Evolutionary conservation across 2,329 filamentous ascomycete genomes (phyloP).

Genomic region (Diaporthe citri): DNA sequence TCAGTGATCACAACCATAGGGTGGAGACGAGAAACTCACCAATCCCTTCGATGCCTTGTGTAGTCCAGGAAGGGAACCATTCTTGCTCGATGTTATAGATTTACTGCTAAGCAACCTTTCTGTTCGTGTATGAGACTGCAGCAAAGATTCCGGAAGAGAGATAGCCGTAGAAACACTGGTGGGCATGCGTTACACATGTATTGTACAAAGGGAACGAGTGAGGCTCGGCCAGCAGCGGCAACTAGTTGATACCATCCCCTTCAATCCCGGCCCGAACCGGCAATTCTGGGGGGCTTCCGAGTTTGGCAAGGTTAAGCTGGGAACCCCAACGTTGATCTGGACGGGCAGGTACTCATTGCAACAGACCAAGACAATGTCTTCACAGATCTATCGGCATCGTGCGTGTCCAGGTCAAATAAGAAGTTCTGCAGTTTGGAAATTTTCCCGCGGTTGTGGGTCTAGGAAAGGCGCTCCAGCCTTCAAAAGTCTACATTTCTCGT

Average conservation of each 20-base stretch:
- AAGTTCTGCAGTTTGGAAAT: too few species aligned
- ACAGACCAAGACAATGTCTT: neutral
- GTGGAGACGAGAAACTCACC: slow-evolving; percentile 63
- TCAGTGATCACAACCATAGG: slow-evolving; percentile 47
- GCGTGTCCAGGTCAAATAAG: neutral
- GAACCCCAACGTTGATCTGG: neutral
- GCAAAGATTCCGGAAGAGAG: neutral
- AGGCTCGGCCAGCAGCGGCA: slow-evolving; percentile 19
- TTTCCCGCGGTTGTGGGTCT: neutral
- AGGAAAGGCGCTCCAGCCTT: neutral
- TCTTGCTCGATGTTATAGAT: neutral
- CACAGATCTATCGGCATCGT: neutral
- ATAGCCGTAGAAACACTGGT: neutral
- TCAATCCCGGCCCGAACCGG: slow-evolving; percentile 18
- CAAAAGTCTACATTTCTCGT: neutral
- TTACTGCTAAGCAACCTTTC: neutral
- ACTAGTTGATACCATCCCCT: neutral
- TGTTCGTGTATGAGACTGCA: neutral
- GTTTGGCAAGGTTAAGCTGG: neutral
- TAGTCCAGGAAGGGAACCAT: slow-evolving; percentile 67
- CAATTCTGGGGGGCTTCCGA: neutral
- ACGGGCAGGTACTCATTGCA: neutral
- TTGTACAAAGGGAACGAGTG: neutral
- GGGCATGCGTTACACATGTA: neutral
- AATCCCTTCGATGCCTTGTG: slow-evolving; percentile 77